phyloP scores from a whole-genome alignment of 2,329 filamentous ascomycete species.

The Talaromyces sp. region DNA sequence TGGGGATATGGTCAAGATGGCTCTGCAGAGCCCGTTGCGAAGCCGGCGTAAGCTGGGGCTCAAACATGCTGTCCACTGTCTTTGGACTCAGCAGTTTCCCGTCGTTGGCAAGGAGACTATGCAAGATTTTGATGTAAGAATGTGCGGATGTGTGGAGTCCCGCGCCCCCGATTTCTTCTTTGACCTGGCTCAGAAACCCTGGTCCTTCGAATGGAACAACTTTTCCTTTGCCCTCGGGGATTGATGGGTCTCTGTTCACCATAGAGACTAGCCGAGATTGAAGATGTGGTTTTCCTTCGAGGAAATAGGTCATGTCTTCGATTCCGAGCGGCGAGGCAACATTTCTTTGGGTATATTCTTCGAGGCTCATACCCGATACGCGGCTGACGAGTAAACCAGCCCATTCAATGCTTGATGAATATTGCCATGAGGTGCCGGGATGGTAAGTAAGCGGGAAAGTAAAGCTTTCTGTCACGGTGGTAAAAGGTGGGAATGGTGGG shows the following conservation, averaged over 20 bases:
- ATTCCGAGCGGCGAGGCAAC: constrained; percentile 4
- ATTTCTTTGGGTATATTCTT: constrained; percentile 4
- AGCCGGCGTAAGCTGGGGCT: constrained; percentile 2
- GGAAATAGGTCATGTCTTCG: constrained; percentile 5
- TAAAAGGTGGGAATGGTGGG: not conserved
- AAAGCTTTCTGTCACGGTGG: not conserved
- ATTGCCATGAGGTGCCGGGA: constrained; percentile 2
- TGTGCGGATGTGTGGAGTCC: not conserved
- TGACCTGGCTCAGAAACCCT: not conserved
- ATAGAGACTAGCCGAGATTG: not conserved
- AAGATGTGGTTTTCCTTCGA: not conserved
- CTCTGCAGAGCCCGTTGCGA: not conserved
- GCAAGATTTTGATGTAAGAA: constrained; percentile 7
- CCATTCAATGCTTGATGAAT: constrained; percentile 4
- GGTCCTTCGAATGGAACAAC: not conserved
- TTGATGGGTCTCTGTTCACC: not conserved
- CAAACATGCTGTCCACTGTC: not conserved
- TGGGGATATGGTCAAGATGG: constrained; percentile 1
- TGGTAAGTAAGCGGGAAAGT: constrained; percentile 2
- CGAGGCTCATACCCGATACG: constrained; percentile 1
- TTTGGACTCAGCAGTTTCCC: constrained; percentile 1
- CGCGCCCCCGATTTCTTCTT: constrained; percentile 5
- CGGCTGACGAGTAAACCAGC: not conserved
- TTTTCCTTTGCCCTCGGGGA: constrained; percentile 2
- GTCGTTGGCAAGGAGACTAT: constrained; percentile 2